Evolutionary conservation across 2,329 filamentous ascomycete genomes (phyloP).

Genomic region (Rhynchosporium agropyri): DNA sequence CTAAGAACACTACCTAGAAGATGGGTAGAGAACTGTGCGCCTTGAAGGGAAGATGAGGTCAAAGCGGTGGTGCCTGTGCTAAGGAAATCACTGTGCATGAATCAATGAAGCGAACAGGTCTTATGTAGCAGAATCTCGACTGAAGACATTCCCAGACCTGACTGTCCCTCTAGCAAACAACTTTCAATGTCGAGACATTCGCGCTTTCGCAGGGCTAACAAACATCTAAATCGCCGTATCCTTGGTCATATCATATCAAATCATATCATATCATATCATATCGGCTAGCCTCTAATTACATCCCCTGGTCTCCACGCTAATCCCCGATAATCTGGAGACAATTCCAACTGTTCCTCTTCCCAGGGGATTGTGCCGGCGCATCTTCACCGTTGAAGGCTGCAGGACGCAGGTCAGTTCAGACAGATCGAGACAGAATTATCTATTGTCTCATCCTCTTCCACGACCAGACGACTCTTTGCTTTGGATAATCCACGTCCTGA

Average conservation of each 20-base stretch:
- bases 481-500: slow-evolving; percentile 26
- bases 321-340: background rate
- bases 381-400: slow-evolving; percentile 13
- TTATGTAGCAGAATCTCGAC: slow-evolving; percentile 12
- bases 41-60: slow-evolving; percentile 18
- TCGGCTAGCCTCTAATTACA: slow-evolving; percentile 17
- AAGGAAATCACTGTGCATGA: slow-evolving; percentile 17
- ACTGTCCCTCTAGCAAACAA: slow-evolving; percentile 2
- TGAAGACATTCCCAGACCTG: background rate
- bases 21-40: slow-evolving; percentile 21
- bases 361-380: slow-evolving; percentile 12
- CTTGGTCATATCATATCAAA: too few species aligned
- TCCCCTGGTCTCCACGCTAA: slow-evolving; percentile 16
- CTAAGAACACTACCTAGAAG: slow-evolving; percentile 2
- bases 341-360: slow-evolving; percentile 9
- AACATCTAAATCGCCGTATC: background rate
- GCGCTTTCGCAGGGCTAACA: slow-evolving; percentile 5
- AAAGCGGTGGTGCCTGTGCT: slow-evolving; percentile 22
- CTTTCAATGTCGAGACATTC: slow-evolving; percentile 10
- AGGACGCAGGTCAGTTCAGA: background rate
- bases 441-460: background rate
- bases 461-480: slow-evolving; percentile 6
- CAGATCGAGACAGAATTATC: background rate
- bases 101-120: slow-evolving; percentile 17
- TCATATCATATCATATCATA: background rate